Evolutionary conservation across 1,139 yeast species (phyloP).

Genomic region (Diutina mesorugosa): DNA sequence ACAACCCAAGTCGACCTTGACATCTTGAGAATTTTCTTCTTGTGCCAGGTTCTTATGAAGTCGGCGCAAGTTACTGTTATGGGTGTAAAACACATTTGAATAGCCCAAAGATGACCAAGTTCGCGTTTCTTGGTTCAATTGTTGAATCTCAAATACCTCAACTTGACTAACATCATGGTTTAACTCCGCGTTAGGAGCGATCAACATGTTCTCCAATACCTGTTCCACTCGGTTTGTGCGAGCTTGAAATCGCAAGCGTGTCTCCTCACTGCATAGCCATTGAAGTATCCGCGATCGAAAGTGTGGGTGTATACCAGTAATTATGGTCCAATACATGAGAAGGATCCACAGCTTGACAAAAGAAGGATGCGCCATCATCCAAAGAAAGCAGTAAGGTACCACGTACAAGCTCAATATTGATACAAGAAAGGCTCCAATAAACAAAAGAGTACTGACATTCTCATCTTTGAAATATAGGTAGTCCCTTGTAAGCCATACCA

Average conservation of each 20-base stretch:
- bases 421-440: slow-evolving; percentile 18
- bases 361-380: slow-evolving; percentile 10
- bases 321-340: slow-evolving; percentile 35
- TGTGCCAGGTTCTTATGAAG: neutral
- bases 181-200: slow-evolving; percentile 8
- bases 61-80: slow-evolving; percentile 18
- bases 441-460: slow-evolving; percentile 42
- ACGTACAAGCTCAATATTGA: slow-evolving; percentile 18
- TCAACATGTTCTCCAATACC: slow-evolving; percentile 16
- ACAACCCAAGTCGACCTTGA: slow-evolving; percentile 6
- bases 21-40: neutral
- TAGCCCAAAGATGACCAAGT: slow-evolving; percentile 55
- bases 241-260: slow-evolving; percentile 36
- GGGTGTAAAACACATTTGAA: slow-evolving; percentile 39
- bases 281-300: slow-evolving; percentile 32
- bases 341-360: slow-evolving; percentile 25
- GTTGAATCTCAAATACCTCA: slow-evolving; percentile 64
- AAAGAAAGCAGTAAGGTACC: slow-evolving; percentile 20
- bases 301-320: slow-evolving; percentile 41
- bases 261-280: slow-evolving; percentile 44
- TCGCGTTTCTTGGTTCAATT: slow-evolving; percentile 30
- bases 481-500: slow-evolving; percentile 34
- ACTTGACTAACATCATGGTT: slow-evolving; percentile 22
- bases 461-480: slow-evolving; percentile 60
- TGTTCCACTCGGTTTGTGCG: slow-evolving; percentile 35